phyloP scores from a whole-genome alignment of 2,329 filamentous ascomycete species.

The Penicillium concentricum region DNA sequence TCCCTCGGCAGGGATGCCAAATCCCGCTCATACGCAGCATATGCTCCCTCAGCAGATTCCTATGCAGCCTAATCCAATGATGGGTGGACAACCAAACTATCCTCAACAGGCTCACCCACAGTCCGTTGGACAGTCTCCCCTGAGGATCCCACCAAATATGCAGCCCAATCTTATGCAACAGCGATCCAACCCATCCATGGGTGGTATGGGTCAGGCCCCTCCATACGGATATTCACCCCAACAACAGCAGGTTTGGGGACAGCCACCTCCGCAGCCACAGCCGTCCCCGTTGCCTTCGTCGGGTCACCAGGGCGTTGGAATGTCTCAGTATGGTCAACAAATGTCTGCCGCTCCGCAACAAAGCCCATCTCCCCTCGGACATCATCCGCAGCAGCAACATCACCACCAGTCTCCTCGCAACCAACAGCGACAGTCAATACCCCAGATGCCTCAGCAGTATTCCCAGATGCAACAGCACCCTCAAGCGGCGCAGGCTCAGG shows the following conservation, averaged over 20 bases:
- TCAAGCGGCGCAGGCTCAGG: slow-evolving; percentile 31
- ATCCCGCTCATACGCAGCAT: slow-evolving; percentile 33
- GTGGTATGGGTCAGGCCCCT: slow-evolving; percentile 48
- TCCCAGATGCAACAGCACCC: slow-evolving; percentile 34
- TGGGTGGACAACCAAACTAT: slow-evolving; percentile 60
- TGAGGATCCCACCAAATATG: slow-evolving; percentile 65
- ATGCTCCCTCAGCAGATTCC: slow-evolving; percentile 43
- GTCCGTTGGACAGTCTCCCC: slow-evolving; percentile 69
- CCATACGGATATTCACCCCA: slow-evolving; percentile 59
- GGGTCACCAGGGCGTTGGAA: slow-evolving; percentile 40
- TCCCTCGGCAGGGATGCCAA: slow-evolving; percentile 34
- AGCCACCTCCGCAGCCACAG: slow-evolving; percentile 62
- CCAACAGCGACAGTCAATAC: slow-evolving; percentile 36
- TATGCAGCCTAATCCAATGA: slow-evolving; percentile 33
- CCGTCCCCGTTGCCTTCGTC: slow-evolving; percentile 52
- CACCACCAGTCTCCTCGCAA: slow-evolving; percentile 47
- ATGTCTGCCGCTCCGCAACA: slow-evolving; percentile 40
- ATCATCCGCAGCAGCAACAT: slow-evolving; percentile 34
- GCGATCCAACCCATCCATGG: slow-evolving; percentile 60
- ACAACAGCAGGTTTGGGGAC: slow-evolving; percentile 68
- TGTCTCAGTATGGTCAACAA: slow-evolving; percentile 43
- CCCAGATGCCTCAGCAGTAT: slow-evolving; percentile 39
- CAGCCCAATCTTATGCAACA: slow-evolving; percentile 63
- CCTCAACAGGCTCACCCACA: slow-evolving; percentile 70
- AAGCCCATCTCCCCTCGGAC: slow-evolving; percentile 36